A percentile compares a stretch with the other conserved stretches of the same genome.
These are phyloP conservation scores for Cystobasidiaceae sp. DNA, from an alignment of 1,284 basidiomycete genomes.

Conservation along the genomic window DNA sequence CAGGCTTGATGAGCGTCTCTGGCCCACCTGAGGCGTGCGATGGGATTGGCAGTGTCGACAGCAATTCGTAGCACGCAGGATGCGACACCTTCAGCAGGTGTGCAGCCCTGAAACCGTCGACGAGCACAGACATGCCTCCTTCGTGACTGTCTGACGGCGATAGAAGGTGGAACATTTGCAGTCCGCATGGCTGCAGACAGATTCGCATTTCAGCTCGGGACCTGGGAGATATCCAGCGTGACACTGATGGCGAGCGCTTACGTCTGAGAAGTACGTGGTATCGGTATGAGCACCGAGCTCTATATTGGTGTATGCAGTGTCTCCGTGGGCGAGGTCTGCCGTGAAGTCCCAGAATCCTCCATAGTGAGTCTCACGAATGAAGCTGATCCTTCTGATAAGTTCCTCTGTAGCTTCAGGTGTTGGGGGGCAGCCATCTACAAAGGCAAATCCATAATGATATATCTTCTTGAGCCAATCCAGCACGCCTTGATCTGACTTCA, in stretches of 20 bases:
- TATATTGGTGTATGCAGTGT: constrained; percentile 80
- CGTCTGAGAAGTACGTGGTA: constrained; percentile 60
- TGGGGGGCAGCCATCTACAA: constrained; percentile 72
- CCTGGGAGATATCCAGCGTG: not conserved
- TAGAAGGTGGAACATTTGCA: constrained; percentile 92
- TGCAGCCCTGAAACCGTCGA: constrained; percentile 91
- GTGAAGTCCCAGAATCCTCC: constrained; percentile 93
- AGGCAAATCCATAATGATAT: constrained; percentile 81
- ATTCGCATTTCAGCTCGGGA: too few species aligned
- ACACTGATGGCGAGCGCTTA: not conserved
- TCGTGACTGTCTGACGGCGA: constrained; percentile 57
- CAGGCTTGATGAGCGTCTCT: constrained; percentile 57
- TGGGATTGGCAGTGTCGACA: constrained; percentile 66
- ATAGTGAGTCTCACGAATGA: constrained; percentile 93
- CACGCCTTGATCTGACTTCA: constrained; percentile 65
- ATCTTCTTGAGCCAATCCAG: constrained; percentile 77
- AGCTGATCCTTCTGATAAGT: constrained; percentile 69
- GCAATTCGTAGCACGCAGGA: constrained; percentile 65
- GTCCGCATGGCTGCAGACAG: constrained; percentile 30
- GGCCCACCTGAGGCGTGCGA: constrained; percentile 80
- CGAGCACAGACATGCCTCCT: constrained; percentile 82
- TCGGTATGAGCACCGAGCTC: constrained; percentile 89
- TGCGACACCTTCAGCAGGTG: constrained; percentile 67
- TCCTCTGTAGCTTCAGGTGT: constrained; percentile 79
- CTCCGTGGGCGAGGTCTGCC: constrained; percentile 80